These are phyloP conservation scores for Rosa lucieae DNA, from an alignment of 306 rosid genomes.

Conservation along the genomic window DNA sequence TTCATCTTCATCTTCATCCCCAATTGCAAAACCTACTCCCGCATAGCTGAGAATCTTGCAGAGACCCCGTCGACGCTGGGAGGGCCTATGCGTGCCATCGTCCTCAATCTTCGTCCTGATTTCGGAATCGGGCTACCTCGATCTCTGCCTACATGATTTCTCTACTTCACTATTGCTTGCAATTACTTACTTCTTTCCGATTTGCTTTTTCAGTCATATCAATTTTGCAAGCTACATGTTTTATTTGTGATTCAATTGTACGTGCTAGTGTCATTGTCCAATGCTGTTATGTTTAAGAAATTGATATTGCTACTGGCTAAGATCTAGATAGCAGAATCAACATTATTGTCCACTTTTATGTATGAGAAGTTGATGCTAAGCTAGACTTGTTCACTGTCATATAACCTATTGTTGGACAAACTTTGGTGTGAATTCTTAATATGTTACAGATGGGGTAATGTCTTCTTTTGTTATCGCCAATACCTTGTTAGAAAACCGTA, in stretches of 20 bases:
- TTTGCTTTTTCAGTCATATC: not conserved
- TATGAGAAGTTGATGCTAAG: not conserved
- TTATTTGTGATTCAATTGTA: not conserved
- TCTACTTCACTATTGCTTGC: not conserved
- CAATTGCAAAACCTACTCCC: too few species aligned
- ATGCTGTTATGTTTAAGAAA: not conserved
- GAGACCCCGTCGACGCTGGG: too few species aligned
- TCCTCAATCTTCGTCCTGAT: too few species aligned
- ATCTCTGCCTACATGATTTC: conserved; percentile 54
- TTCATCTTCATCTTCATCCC: too few species aligned
- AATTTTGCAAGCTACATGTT: not conserved
- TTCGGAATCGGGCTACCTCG: too few species aligned
- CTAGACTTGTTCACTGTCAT: not conserved
- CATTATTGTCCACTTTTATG: not conserved
- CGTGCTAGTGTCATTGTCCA: not conserved
- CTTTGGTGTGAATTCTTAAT: too few species aligned
- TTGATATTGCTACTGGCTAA: not conserved
- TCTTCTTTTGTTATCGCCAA: too few species aligned
- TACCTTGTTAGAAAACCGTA: too few species aligned
- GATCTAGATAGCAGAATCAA: not conserved
- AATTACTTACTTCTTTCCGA: not conserved
- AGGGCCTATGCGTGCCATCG: too few species aligned
- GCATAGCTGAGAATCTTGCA: too few species aligned
- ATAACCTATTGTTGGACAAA: too few species aligned
- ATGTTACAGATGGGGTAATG: too few species aligned